These are phyloP conservation scores for Nitzschia sp. DNA, from an alignment of 108 stramenopile species.

Conservation along the genomic window DNA sequence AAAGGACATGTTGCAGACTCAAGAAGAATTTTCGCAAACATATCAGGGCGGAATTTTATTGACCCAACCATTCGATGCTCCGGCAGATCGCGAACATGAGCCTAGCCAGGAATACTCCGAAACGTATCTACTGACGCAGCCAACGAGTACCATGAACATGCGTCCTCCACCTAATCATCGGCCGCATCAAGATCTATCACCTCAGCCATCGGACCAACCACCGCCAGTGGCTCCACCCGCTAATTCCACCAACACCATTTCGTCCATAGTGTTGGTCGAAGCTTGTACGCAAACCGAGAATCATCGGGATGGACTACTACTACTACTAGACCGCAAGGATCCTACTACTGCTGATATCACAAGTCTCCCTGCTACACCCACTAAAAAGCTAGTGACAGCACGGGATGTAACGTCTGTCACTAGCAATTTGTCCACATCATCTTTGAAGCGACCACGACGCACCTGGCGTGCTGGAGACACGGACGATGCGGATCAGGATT, in stretches of 20 bases:
- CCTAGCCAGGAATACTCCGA: neutral
- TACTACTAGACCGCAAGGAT: no score
- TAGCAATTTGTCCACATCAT: no score
- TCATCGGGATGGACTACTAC: no score
- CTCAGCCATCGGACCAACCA: neutral
- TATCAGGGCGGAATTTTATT: neutral
- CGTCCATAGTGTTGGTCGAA: neutral
- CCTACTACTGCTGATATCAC: no score
- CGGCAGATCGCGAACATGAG: neutral
- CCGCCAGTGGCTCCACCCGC: neutral
- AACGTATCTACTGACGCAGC: neutral
- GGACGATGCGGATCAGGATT: neutral
- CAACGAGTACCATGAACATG: no score
- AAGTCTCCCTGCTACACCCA: no score
- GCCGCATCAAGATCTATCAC: neutral
- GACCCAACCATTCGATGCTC: neutral
- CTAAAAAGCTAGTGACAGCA: no score
- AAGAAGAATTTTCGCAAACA: no score
- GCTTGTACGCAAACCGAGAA: neutral
- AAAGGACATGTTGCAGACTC: conserved; percentile 14
- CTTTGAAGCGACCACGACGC: no score
- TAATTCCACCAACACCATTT: neutral
- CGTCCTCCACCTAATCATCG: no score
- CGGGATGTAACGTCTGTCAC: no score
- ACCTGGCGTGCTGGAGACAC: neutral